Evolutionary conservation across 2,329 filamentous ascomycete species (phyloP).

Genomic region (Epichloe bromicola): DNA sequence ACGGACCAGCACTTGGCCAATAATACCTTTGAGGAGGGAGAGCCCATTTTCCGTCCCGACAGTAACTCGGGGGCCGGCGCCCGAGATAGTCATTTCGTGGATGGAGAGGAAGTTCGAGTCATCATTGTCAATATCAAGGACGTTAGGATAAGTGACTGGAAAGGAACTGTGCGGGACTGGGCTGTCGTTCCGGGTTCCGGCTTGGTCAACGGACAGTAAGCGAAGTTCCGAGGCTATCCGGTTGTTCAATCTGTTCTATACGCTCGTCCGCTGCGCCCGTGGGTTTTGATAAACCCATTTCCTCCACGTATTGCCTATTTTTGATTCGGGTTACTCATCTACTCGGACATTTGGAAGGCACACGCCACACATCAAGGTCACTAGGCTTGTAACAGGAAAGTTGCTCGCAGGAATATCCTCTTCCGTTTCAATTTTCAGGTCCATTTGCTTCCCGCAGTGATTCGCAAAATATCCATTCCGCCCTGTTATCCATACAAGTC

Average conservation of each 20-base stretch:
- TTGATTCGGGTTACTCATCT: too few species aligned
- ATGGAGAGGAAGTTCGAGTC: constrained; percentile 72
- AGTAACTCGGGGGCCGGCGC: constrained; percentile 33
- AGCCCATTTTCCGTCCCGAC: constrained; percentile 18
- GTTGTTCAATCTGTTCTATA: not conserved
- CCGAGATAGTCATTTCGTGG: constrained; percentile 55
- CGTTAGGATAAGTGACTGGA: constrained; percentile 87
- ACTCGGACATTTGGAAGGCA: too few species aligned
- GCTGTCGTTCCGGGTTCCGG: constrained; percentile 28
- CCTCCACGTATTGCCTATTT: too few species aligned
- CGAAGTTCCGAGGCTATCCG: not conserved
- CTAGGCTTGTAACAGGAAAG: too few species aligned
- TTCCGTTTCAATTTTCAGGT: too few species aligned
- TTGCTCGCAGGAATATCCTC: too few species aligned
- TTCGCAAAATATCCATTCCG: too few species aligned
- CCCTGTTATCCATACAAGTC: not conserved
- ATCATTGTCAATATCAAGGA: constrained; percentile 76
- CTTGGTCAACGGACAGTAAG: constrained; percentile 27
- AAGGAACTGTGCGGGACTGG: constrained; percentile 82
- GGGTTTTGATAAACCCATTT: too few species aligned
- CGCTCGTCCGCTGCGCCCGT: too few species aligned
- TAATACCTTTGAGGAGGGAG: constrained; percentile 63
- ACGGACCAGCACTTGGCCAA: constrained; percentile 76
- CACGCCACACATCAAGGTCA: too few species aligned
- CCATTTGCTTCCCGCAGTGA: too few species aligned